A percentile compares a stretch with the other conserved stretches of the same genome.
Conservation (phyloP, 768 basidiomycete genomes). For the Roridomyces roridus region DNA sequence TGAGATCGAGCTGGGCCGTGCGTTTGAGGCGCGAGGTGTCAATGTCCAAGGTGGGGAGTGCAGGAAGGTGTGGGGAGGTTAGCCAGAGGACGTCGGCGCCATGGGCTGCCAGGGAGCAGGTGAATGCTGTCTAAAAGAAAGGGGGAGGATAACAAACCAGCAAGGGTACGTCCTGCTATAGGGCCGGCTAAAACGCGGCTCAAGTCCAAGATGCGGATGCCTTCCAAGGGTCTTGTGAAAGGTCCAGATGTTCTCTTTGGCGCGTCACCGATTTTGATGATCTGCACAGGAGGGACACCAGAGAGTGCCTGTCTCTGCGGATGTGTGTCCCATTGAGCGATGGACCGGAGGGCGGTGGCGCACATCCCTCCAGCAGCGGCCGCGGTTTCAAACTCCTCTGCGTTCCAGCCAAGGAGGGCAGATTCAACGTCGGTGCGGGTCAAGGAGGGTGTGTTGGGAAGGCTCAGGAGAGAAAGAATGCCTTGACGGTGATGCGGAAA, state of each 20-base stretch:
- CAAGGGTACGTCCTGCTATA: constrained; percentile 59
- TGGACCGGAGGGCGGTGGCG: constrained; percentile 55
- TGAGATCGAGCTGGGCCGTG: constrained; percentile 65
- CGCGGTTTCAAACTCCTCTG: constrained; percentile 52
- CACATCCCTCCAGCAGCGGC: constrained; percentile 54
- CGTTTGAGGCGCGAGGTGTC: constrained; percentile 71
- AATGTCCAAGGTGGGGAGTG: constrained; percentile 54
- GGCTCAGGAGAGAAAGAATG: constrained; percentile 50
- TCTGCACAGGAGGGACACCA: constrained; percentile 47
- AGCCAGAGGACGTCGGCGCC: constrained; percentile 64
- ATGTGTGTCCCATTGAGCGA: constrained; percentile 55
- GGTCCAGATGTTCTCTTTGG: constrained; percentile 35
- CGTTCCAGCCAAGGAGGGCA: constrained; percentile 48
- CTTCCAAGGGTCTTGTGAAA: constrained; percentile 45
- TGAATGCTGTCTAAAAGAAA: background rate
- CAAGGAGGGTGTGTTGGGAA: constrained; percentile 35
- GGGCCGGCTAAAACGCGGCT: constrained; percentile 67
- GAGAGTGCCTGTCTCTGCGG: constrained; percentile 50
- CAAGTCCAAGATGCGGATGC: constrained; percentile 62
- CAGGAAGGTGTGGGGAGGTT: constrained; percentile 61
- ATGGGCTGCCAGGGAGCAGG: constrained; percentile 42
- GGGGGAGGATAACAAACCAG: constrained; percentile 42
- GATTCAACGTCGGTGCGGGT: constrained; percentile 44
- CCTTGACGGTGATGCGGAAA: constrained; percentile 66
- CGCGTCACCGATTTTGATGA: constrained; percentile 56